Percentiles rank a stretch among this genome's conserved stretches.
Evolutionary conservation across 495 filamentous ascomycete genomes (phyloP).

Genomic region (Penicillium soppii): DNA sequence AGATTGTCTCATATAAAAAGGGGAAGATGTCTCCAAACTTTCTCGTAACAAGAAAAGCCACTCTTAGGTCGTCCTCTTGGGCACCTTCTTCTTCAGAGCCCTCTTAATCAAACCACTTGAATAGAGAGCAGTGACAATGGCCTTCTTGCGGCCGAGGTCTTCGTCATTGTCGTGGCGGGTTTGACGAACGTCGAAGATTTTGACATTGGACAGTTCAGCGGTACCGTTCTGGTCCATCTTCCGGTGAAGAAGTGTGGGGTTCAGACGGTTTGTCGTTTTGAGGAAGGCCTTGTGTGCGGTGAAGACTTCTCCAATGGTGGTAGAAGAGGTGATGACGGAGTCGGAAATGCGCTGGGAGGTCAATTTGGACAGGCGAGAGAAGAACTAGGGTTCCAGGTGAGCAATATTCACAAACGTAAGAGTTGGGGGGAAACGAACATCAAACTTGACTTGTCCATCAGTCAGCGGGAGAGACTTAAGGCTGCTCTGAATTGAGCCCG

Average conservation of each 20-base stretch:
- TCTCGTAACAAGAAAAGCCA: constrained; percentile 8
- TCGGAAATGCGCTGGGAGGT: constrained; percentile 74
- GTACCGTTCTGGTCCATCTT: constrained; percentile 46
- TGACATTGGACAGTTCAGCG: constrained; percentile 65
- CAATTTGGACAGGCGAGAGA: constrained; percentile 76
- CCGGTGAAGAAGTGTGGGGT: constrained; percentile 17
- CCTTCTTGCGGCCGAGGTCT: constrained; percentile 78
- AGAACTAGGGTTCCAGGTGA: constrained; percentile 50
- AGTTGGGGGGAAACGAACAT: constrained; percentile 50
- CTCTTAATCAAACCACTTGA: constrained; percentile 51
- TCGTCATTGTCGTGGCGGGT: constrained; percentile 70
- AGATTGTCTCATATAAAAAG: constrained; percentile 18
- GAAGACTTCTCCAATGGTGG: constrained; percentile 52
- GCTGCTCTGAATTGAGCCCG: constrained; percentile 17
- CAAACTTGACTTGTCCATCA: constrained; percentile 66
- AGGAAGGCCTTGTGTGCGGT: constrained; percentile 29
- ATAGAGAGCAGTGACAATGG: constrained; percentile 72
- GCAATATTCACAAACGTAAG: not conserved
- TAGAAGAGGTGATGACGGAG: constrained; percentile 51
- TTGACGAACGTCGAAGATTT: constrained; percentile 56
- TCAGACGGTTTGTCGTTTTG: constrained; percentile 17
- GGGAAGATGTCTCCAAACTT: constrained; percentile 7
- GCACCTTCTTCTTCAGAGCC: not conserved
- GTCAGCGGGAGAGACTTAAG: constrained; percentile 46
- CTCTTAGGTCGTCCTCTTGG: not conserved